phyloP scores from a whole-genome alignment of 768 basidiomycete species.

The Pleurotus salmoneostramineus region DNA sequence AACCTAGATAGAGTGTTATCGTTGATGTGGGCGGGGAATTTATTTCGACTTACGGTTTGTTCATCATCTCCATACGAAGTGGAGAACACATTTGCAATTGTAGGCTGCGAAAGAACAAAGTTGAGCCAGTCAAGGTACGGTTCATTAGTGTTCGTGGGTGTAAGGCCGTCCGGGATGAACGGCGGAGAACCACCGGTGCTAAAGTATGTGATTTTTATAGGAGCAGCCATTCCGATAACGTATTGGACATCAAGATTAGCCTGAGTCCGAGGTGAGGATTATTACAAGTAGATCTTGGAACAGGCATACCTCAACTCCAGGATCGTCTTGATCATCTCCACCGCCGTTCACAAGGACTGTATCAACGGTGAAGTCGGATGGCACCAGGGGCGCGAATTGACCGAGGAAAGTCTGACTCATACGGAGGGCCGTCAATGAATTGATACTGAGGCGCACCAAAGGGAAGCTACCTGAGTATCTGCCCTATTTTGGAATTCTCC shows the following conservation, averaged over 20 bases:
- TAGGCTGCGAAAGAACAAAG: conserved; percentile 31
- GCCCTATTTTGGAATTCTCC: conserved; percentile 36
- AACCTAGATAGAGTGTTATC: conserved; percentile 22
- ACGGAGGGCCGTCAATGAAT: neutral
- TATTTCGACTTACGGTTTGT: conserved; percentile 33
- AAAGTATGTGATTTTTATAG: conserved; percentile 39
- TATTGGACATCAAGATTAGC: conserved; percentile 53
- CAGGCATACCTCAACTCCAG: conserved; percentile 22
- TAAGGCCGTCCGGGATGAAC: conserved; percentile 33
- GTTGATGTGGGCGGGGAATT: neutral
- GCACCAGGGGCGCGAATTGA: conserved; percentile 27
- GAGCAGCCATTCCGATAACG: conserved; percentile 32
- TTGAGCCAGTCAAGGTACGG: conserved; percentile 39
- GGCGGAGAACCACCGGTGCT: conserved; percentile 45
- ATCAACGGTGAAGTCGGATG: conserved; percentile 24
- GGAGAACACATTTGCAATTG: conserved; percentile 42
- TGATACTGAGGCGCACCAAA: neutral
- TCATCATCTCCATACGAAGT: conserved; percentile 56
- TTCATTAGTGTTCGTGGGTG: conserved; percentile 39
- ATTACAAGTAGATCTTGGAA: neutral
- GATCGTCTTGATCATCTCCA: conserved; percentile 29
- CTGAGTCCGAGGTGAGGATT: conserved; percentile 12
- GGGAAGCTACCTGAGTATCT: conserved; percentile 28
- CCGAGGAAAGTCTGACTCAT: conserved; percentile 28
- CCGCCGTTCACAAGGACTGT: conserved; percentile 31